phyloP scores from a whole-genome alignment of 2,329 filamentous ascomycete species.

The Arthrobotrys iridis region DNA sequence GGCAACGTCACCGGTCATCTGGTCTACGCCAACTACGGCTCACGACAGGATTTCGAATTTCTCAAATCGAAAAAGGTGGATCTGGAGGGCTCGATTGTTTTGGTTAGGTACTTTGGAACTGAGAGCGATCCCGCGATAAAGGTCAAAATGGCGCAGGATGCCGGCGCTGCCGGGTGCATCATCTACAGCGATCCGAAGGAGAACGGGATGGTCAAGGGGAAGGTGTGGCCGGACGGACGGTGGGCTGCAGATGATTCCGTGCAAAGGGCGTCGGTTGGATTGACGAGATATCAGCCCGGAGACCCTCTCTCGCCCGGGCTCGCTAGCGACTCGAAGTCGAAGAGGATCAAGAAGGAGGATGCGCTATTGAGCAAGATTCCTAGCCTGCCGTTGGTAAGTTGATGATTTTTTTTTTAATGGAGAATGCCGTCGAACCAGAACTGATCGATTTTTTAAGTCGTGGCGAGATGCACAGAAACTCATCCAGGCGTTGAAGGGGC shows the following conservation, averaged over 20 bases:
- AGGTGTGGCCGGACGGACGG: constrained; percentile 77
- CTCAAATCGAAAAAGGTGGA: constrained; percentile 77
- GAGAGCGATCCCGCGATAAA: constrained; percentile 80
- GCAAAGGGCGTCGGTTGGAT: constrained; percentile 80
- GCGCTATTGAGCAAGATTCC: constrained; percentile 82
- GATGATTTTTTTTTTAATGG: too few species aligned
- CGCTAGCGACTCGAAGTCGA: constrained; percentile 74
- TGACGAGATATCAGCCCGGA: constrained; percentile 84
- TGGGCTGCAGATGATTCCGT: constrained; percentile 85
- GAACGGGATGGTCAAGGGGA: constrained; percentile 79
- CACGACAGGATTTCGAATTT: constrained; percentile 79
- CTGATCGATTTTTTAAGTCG: constrained; percentile 60
- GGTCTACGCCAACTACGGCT: constrained; percentile 92
- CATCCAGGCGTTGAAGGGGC: constrained; percentile 77
- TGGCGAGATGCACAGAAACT: constrained; percentile 88
- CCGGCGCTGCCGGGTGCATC: constrained; percentile 85
- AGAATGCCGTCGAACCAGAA: not conserved
- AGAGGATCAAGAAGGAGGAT: constrained; percentile 75
- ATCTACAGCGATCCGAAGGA: constrained; percentile 92
- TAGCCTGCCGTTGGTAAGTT: constrained; percentile 77
- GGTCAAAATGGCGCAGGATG: constrained; percentile 86
- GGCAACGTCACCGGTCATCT: constrained; percentile 87
- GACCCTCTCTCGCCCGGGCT: constrained; percentile 93
- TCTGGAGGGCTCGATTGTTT: constrained; percentile 79
- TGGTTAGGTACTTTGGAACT: constrained; percentile 82